Conservation (phyloP, 2,329 filamentous ascomycete species). For the Macrophomina phaseolina region DNA sequence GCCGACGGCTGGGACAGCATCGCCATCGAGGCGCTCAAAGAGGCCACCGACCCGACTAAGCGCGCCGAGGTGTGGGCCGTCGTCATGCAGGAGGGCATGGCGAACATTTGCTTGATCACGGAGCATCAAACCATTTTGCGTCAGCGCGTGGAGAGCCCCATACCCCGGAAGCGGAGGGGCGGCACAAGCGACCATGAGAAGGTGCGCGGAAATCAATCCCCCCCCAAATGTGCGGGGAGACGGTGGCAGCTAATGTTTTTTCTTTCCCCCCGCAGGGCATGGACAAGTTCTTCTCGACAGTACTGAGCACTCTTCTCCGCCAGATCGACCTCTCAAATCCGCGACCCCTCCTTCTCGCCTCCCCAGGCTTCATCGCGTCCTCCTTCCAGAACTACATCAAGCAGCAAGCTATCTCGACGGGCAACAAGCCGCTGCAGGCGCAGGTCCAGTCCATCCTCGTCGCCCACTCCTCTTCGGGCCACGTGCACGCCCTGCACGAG, state of each 20-base stretch:
- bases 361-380: slow-evolving; percentile 83
- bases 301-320: slow-evolving; percentile 74
- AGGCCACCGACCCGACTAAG: slow-evolving; percentile 78
- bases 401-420: slow-evolving; percentile 64
- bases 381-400: slow-evolving; percentile 80
- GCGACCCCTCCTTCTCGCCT: slow-evolving; percentile 79
- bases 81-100: slow-evolving; percentile 88
- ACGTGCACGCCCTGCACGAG: slow-evolving; percentile 86
- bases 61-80: slow-evolving; percentile 86
- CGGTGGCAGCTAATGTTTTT: neutral
- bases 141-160: slow-evolving; percentile 68
- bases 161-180: slow-evolving; percentile 71
- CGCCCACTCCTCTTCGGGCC: slow-evolving; percentile 83
- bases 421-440: slow-evolving; percentile 72
- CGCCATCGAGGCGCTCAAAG: slow-evolving; percentile 75
- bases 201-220: slow-evolving; percentile 19
- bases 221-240: neutral
- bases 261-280: slow-evolving; percentile 55
- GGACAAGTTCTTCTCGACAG: slow-evolving; percentile 78
- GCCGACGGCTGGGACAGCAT: slow-evolving; percentile 87
- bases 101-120: slow-evolving; percentile 83
- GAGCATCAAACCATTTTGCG: slow-evolving; percentile 79
- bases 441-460: slow-evolving; percentile 70
- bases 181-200: slow-evolving; percentile 68
- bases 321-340: slow-evolving; percentile 75